Percentiles rank a stretch among this genome's conserved stretches.
Evolutionary conservation across 345 rosid species (phyloP).

Genomic region (Sonneratia alba): DNA sequence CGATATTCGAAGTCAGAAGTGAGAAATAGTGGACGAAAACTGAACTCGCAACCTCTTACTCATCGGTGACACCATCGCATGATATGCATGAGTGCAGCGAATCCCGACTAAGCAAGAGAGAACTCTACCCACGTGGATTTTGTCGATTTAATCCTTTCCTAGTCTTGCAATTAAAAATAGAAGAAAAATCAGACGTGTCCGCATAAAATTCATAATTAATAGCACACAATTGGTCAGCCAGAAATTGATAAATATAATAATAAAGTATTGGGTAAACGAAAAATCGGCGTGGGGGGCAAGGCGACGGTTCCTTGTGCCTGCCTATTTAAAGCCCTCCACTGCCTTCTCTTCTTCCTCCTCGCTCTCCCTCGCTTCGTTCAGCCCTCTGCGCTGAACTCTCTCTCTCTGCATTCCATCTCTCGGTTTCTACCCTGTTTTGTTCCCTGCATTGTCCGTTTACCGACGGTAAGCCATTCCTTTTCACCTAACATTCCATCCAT

Average conservation of each 20-base stretch:
- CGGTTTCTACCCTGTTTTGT: neutral
- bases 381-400: neutral
- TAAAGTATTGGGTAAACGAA: neutral
- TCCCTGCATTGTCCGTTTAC: neutral
- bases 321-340: conserved; percentile 9
- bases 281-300: neutral
- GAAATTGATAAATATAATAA: neutral
- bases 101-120: too few species aligned
- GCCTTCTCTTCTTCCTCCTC: conserved; percentile 1
- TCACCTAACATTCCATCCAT: neutral
- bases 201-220: too few species aligned
- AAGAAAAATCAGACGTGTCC: too few species aligned
- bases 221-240: neutral
- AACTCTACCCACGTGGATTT: too few species aligned
- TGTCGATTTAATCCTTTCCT: too few species aligned
- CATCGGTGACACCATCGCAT: too few species aligned
- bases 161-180: too few species aligned
- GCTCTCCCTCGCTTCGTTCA: neutral
- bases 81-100: too few species aligned
- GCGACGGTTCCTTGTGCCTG: conserved; percentile 4
- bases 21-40: too few species aligned
- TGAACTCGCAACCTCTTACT: too few species aligned
- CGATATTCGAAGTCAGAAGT: too few species aligned
- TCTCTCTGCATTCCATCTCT: neutral
- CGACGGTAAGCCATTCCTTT: neutral